phyloP scores from a whole-genome alignment of 2,329 filamentous ascomycete genomes.

The Colletotrichum sp. region DNA sequence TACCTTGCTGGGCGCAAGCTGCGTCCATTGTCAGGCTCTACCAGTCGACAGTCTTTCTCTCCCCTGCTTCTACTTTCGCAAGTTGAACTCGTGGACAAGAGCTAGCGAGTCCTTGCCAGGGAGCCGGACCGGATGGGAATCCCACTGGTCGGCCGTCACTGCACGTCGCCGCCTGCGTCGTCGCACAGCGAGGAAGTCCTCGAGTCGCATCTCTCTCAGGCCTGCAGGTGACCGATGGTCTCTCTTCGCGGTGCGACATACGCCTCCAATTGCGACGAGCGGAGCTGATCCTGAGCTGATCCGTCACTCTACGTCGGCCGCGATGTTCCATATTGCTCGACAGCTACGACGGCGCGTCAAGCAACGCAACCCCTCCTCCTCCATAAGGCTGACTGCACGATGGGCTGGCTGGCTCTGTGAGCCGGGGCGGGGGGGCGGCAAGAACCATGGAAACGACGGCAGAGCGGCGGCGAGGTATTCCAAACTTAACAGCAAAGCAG shows the following conservation, averaged over 20 bases:
- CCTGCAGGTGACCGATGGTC: conserved; percentile 6
- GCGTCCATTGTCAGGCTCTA: background rate
- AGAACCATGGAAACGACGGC: background rate
- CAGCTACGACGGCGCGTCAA: background rate
- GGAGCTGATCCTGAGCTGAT: background rate
- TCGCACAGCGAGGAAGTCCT: conserved; percentile 9
- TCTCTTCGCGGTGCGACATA: background rate
- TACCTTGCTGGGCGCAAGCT: background rate
- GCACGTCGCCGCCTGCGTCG: conserved; percentile 16
- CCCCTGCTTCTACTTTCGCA: background rate
- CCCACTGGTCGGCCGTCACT: conserved; percentile 1
- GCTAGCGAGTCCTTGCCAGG: conserved; percentile 2
- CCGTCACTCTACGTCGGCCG: background rate
- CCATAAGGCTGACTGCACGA: conserved; percentile 17
- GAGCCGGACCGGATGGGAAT: conserved; percentile 2
- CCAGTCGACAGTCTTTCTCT: background rate
- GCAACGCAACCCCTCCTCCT: background rate
- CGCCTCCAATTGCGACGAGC: background rate
- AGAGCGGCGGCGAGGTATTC: background rate
- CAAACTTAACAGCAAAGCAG: background rate
- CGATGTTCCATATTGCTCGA: background rate
- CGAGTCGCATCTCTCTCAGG: conserved; percentile 7
- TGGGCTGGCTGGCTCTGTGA: background rate
- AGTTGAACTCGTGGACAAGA: background rate
- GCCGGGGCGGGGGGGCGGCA: background rate